Percentiles rank a stretch among this genome's conserved stretches.
Evolutionary conservation across 139 green algal genomes (phyloP).

Genomic region (Zygnema circumcarinatum): DNA sequence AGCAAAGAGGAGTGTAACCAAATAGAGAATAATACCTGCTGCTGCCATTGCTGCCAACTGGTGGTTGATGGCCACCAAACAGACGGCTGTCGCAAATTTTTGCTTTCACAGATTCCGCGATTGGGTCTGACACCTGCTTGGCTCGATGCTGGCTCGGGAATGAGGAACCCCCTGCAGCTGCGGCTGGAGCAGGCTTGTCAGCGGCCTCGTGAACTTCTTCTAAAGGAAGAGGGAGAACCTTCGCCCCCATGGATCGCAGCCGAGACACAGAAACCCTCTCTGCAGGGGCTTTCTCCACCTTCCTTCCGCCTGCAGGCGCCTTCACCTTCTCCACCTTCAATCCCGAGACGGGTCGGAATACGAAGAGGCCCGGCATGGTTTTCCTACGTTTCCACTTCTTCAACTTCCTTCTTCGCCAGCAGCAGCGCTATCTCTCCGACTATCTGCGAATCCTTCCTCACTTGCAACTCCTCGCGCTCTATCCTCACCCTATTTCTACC

Average conservation of each 20-base stretch:
- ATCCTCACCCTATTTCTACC: no score
- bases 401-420: no score
- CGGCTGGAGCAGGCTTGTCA: neutral
- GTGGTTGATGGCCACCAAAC: neutral
- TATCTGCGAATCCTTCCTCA: no score
- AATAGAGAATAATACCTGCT: neutral
- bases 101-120: conserved; percentile 23
- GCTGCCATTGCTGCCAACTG: neutral
- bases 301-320: neutral
- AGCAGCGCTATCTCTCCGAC: no score
- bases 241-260: neutral
- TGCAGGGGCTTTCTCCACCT: neutral
- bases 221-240: neutral
- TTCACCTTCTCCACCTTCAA: neutral
- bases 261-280: no score
- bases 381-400: no score
- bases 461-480: no score
- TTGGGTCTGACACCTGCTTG: conserved; percentile 15
- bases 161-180: no score
- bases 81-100: neutral
- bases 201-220: neutral
- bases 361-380: neutral
- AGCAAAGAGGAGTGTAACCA: neutral
- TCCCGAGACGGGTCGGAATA: neutral
- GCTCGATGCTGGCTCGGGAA: neutral